Base-by-base conservation (phyloP, 2,329 filamentous ascomycete species). In the Colletotrichum magnum region DNA sequence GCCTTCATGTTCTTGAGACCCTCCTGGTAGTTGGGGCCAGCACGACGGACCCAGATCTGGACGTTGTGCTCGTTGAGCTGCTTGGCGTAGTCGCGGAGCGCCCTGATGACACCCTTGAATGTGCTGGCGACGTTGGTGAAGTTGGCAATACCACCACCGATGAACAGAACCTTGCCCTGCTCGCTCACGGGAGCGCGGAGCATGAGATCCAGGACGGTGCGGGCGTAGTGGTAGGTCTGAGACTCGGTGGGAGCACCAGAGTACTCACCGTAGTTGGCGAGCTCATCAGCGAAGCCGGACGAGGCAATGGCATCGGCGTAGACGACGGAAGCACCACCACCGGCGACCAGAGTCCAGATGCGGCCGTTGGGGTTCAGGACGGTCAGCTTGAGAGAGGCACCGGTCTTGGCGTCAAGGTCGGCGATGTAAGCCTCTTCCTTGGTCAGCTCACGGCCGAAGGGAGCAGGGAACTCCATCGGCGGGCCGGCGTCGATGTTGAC, bases 201-300 rank as follows among this genome's bases (percentile, higher is more conserved):
- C 94, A 99, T 97, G 73, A 99, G 91, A 82, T 99, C 96, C 72
- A 99, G 89, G 73, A 99, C 94, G 36, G 96, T 99, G 79, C 93
- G 93, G 79, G 96, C 95, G 85, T 99, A 99, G 91, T 98, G 95
- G 91, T 94, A 99, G 71, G 96, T 98, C 86, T 99, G 96, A 53
- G 94, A 97, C 91, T 99, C 96, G 71, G 94, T 98, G 75, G 96
- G 96, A 73, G 96, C 96, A 86, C 96, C 96, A 73, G 96, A 98
- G 92, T 99, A 99, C 86, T 99, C 96, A 83, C 96, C 96, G 81
- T 99, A 99, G 91, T 99, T 99, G 86, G 96, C 96, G 63, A 99
- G 91, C 84, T 99, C 95, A 77, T 94, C 91, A 73, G 97, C 94
- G 82, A 97, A 98, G 74, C 96, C 96, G 78, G 94, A 91, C 71